Percentiles rank a stretch among this genome's conserved stretches.
These are phyloP conservation scores for Mycotypha africana DNA, from an alignment of 371 early-diverging fungal genomes.

Conservation along the genomic window DNA sequence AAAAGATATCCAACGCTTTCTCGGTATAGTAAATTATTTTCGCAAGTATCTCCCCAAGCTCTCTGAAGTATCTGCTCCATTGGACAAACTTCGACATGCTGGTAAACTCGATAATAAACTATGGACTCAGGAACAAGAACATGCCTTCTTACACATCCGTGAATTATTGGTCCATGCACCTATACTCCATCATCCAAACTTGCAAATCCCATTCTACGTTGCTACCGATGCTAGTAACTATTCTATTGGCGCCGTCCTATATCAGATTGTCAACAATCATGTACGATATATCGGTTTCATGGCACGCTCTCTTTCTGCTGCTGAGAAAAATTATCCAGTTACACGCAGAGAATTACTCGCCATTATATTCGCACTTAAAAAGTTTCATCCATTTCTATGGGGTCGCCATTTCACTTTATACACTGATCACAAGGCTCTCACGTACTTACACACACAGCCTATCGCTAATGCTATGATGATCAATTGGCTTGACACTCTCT, in stretches of 20 bases:
- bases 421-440: constrained; percentile 16
- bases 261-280: constrained; percentile 1
- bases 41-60: too few relatives aligned
- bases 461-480: constrained; percentile 15
- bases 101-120: too few relatives aligned
- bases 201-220: constrained; percentile 14
- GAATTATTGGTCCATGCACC: background rate
- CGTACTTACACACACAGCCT: constrained; percentile 15
- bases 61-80: too few relatives aligned
- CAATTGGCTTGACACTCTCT: constrained; percentile 16
- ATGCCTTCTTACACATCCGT: background rate
- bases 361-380: constrained; percentile 6
- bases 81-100: too few relatives aligned
- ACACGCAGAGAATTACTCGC: background rate
- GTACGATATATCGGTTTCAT: constrained; percentile 23
- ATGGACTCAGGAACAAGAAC: background rate
- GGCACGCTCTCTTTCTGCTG: constrained; percentile 1
- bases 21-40: too few relatives aligned
- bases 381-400: constrained; percentile 29
- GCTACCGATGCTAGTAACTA: constrained; percentile 21
- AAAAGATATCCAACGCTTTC: too few relatives aligned
- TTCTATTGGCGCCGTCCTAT: background rate
- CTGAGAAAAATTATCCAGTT: background rate
- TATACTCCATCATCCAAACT: constrained; percentile 12
- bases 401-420: constrained; percentile 15